Conservation (phyloP, 257 asterid species). For the Nicotiana attenuata region DNA sequence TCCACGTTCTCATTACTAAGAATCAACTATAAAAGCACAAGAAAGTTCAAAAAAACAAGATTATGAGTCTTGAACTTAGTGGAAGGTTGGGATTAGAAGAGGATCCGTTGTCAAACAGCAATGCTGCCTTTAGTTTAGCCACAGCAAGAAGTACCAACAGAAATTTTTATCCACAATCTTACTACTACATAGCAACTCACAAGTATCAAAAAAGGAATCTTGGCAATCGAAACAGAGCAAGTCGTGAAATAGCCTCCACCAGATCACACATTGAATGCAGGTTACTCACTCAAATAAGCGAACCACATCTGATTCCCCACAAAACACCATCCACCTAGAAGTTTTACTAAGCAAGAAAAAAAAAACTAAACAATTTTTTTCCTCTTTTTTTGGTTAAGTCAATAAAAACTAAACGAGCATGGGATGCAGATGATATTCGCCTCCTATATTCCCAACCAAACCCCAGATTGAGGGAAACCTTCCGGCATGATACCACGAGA, state of each 20-base stretch:
- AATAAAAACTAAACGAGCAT: neutral
- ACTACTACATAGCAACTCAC: neutral
- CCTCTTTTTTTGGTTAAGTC: too few relatives aligned
- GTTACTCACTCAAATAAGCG: neutral
- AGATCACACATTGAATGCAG: neutral
- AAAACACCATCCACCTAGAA: neutral
- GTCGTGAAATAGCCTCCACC: neutral
- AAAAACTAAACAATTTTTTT: too few relatives aligned
- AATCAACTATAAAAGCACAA: neutral
- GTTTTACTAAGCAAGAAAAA: neutral
- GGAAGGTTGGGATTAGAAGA: neutral
- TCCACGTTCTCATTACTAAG: neutral
- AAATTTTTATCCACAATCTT: neutral
- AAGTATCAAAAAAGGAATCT: neutral
- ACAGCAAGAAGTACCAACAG: neutral
- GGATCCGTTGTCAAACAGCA: neutral
- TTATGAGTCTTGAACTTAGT: neutral
- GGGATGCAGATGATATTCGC: neutral
- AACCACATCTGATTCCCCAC: neutral
- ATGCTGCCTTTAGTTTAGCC: neutral
- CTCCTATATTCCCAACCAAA: slow-evolving; percentile 19
- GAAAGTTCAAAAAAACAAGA: neutral
- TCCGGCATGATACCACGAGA: neutral
- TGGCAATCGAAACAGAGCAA: neutral
- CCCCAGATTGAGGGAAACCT: neutral